Evolutionary conservation across 352 stramenopile species (phyloP), one percentile per base, ranked within the genome.

Genomic region (Globisporangium emineosum): DNA sequence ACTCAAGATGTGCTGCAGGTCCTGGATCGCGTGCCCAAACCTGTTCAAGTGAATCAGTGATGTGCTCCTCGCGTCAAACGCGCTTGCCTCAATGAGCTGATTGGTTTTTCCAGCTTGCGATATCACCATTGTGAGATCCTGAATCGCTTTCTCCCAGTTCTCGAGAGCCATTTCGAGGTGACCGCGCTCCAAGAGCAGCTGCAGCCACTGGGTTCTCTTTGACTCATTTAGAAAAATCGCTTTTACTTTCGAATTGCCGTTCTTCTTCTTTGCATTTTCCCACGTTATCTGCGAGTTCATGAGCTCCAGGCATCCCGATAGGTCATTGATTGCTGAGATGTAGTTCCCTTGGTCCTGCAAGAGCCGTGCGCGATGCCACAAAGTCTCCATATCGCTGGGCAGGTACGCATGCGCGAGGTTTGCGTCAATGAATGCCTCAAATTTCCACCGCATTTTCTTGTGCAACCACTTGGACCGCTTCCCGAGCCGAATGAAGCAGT

Each of bases 391-490:
- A 21, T 86, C 78, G 29, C 42, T 75, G 6, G 78, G 78, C 1
- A 83, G 57, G 60, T 88, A 87, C 0, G 71, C 69, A 29, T 86
- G 65, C 2, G 78, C 75, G 13, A 86, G 69, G 9, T 77, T 85
- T 1, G 69, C 69, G 57, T 88, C 80, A 21, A 79, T 80, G 15
- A 86, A 65, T 9, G 74, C 78, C 56, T 89, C 80, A 40, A 87
- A 84, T 25, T 65, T 68, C 78, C 78, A 87, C 15, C 67, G 66
- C 2, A 79, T 59, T 57, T 72, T 78, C 37, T 70, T 68, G 10
- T 74, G 64, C 10, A 87, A 62, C 78, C 78, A 84, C 43, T 78
- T 79, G 9, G 75, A 79, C 12, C 78, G 68, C 53, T 87, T 84
- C 0, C 68, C 65, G 1, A 87, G 64, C 13, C 68, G 60, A 0